Conservation (phyloP, 2,329 filamentous ascomycete genomes). For the Xylaria polymorpha region DNA sequence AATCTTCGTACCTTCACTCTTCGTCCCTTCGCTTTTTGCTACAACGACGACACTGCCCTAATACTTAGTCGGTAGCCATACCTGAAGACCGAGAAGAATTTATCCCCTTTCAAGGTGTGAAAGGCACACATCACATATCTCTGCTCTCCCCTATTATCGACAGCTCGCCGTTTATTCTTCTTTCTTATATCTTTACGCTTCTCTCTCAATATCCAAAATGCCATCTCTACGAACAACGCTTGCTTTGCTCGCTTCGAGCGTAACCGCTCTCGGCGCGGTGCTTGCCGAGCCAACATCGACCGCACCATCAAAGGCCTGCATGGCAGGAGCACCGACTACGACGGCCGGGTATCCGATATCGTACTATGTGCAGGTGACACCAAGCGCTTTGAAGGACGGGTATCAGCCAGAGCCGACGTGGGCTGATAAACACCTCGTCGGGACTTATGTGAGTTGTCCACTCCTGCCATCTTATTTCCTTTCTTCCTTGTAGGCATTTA, state of each 20-base stretch:
- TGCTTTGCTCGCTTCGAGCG: constrained; percentile 8
- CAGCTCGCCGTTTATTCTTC: not conserved
- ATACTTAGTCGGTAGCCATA: constrained; percentile 1
- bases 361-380: constrained; percentile 45
- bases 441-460: constrained; percentile 44
- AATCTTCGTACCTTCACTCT: not conserved
- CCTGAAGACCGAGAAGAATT: not conserved
- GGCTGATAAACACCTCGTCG: constrained; percentile 44
- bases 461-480: not conserved
- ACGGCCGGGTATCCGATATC: constrained; percentile 49
- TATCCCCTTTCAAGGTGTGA: not conserved
- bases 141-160: not conserved
- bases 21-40: not conserved
- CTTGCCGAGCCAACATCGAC: constrained; percentile 29
- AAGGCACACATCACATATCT: not conserved
- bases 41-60: not conserved
- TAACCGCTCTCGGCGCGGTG: constrained; percentile 33
- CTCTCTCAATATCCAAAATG: constrained; percentile 10
- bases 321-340: constrained; percentile 43
- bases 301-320: constrained; percentile 39
- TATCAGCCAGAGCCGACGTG: constrained; percentile 47
- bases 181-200: not conserved
- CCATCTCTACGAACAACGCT: constrained; percentile 9
- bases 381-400: constrained; percentile 38
- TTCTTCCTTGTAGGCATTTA: too few species aligned